Evolutionary conservation across 1,139 yeast species (phyloP).

Genomic region (Lodderomyces pseudojiufengensis): DNA sequence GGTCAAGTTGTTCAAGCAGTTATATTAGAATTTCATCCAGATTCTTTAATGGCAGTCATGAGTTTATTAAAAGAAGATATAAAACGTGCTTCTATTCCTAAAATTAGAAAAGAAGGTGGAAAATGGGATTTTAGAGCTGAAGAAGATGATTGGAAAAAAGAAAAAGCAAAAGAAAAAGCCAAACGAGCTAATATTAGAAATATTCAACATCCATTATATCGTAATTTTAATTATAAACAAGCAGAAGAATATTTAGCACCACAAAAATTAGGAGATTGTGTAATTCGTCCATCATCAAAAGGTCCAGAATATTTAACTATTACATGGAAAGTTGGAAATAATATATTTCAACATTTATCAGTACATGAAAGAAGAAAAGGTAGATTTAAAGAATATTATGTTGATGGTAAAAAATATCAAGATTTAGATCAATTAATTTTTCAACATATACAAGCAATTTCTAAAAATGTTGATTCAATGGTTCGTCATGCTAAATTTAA

Average conservation of each 20-base stretch:
- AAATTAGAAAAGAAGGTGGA: conserved; percentile 52
- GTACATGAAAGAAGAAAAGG: conserved; percentile 64
- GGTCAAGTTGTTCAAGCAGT: conserved; percentile 90
- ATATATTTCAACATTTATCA: conserved; percentile 86
- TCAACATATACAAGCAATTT: conserved; percentile 82
- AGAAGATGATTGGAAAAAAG: conserved; percentile 56
- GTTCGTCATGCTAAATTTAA: conserved; percentile 84
- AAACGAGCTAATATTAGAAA: conserved; percentile 59
- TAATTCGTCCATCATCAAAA: conserved; percentile 89
- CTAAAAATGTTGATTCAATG: conserved; percentile 82
- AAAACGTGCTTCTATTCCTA: conserved; percentile 50
- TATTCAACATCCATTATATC: conserved; percentile 89
- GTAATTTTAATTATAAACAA: conserved; percentile 75
- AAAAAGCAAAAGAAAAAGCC: conserved; percentile 56
- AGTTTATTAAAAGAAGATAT: conserved; percentile 69
- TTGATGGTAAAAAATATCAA: conserved; percentile 67
- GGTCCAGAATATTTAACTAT: conserved; percentile 87
- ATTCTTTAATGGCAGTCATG: conserved; percentile 67
- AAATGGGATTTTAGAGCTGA: conserved; percentile 88
- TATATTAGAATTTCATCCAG: conserved; percentile 65
- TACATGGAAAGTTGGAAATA: conserved; percentile 95
- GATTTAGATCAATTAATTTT: conserved; percentile 94
- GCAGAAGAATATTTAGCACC: conserved; percentile 94
- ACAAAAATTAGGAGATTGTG: conserved; percentile 84
- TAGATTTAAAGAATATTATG: conserved; percentile 59